Conservation (phyloP, 1,284 basidiomycete species). For the Lignosus rhinocerotis region DNA sequence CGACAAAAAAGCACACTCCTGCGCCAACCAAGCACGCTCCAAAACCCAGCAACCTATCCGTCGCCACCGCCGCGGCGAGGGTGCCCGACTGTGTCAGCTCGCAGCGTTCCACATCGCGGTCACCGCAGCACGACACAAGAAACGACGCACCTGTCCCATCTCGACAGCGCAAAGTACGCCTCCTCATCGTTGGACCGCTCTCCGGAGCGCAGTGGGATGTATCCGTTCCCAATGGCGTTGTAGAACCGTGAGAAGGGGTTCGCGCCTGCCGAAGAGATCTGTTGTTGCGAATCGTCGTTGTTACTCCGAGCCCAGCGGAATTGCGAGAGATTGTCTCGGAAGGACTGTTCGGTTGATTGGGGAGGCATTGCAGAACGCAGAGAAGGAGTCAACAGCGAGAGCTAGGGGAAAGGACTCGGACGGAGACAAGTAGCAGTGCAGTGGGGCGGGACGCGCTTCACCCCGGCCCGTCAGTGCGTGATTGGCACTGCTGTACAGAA, state of each 20-base stretch:
- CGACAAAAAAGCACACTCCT: conserved; percentile 92
- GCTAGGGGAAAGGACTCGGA: conserved; percentile 11
- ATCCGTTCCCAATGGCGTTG: conserved; percentile 74
- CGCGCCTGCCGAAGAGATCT: conserved; percentile 34
- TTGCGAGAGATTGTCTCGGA: conserved; percentile 70
- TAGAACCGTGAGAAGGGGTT: conserved; percentile 78
- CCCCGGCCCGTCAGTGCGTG: not conserved
- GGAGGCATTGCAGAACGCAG: conserved; percentile 12
- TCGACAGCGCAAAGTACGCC: conserved; percentile 90
- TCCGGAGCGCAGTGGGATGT: conserved; percentile 85
- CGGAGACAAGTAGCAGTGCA: not conserved
- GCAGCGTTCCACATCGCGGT: too few relatives aligned
- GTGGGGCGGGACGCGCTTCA: not conserved
- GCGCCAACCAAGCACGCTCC: conserved; percentile 88
- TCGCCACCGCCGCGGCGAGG: not conserved
- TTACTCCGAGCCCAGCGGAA: conserved; percentile 85
- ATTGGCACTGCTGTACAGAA: not conserved
- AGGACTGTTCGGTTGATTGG: conserved; percentile 59
- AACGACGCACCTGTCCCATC: conserved; percentile 77
- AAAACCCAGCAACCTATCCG: conserved; percentile 84
- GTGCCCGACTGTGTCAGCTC: not conserved
- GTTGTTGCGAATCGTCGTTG: conserved; percentile 68
- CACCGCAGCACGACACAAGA: too few relatives aligned
- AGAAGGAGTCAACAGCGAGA: not conserved
- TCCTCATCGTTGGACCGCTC: conserved; percentile 94